Evolutionary conservation across 1,284 basidiomycete species (phyloP), one percentile per base, ranked within the genome.

Genomic region (Cryptococcus deneoformans): DNA sequence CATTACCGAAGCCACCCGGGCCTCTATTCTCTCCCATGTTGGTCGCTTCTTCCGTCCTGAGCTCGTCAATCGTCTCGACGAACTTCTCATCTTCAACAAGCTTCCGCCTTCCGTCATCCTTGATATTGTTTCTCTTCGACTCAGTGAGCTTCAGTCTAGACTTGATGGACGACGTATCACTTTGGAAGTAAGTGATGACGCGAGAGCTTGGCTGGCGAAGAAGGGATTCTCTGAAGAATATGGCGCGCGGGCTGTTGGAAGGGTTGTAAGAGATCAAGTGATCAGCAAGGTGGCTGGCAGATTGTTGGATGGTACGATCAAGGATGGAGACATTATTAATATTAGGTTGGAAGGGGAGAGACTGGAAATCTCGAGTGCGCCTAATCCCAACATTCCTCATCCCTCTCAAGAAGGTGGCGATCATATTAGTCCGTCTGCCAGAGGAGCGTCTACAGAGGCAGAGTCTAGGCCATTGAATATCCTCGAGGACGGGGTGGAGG

Each of bases 61-160:
- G 76, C 82, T 97, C 1, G 82, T 93, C 57, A 94, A 95, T 74
- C 86, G 92, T 10, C 83, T 95, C 53, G 92, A 95, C 73, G 87
- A 90, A 10, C 87, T 89, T 73, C 80, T 89, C 29, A 88, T 94
- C 12, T 95, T 96, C 81, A 93, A 94, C 80, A 92, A 90, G 68
- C 85, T 94, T 10, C 87, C 89, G 2, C 83, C 82, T 11, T 73
- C 79, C 24, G 86, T 87, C 6, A 90, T 96, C 59, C 78, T 89
- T 12, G 78, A 87, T 53, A 88, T 97, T 39, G 90, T 94, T 37
- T 80, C 81, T 14, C 80, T 95, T 3, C 85, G 91, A 10, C 80
- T 94, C 6, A 76, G 79, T 6, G 91, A 94, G 60, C 84, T 94
- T 0, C 82, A 85, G n/a, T 77, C 80, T 1, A 80, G 90, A 40